phyloP scores from a whole-genome alignment of 768 basidiomycete species.

The Leccinum incarnatum region DNA sequence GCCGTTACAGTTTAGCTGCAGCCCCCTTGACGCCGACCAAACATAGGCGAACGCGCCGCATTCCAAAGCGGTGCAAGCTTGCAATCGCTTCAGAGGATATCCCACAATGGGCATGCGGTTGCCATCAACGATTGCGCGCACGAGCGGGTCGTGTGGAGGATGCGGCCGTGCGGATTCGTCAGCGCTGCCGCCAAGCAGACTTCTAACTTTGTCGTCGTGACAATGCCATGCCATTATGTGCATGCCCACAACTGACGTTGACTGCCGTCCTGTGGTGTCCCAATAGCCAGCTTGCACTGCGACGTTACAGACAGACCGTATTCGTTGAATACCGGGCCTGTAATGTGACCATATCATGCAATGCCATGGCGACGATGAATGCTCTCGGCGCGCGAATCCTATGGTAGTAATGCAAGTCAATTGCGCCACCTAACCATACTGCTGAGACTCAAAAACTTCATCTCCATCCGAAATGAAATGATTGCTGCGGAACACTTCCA shows the following conservation, averaged over 20 bases:
- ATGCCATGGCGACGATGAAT: not conserved
- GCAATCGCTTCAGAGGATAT: not conserved
- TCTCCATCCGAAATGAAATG: not conserved
- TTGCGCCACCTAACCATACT: too few relatives aligned
- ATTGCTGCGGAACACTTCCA: constrained; percentile 15
- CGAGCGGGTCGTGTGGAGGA: not conserved
- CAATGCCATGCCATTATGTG: not conserved
- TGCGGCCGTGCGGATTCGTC: not conserved
- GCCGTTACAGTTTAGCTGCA: too few relatives aligned
- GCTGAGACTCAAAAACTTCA: not conserved
- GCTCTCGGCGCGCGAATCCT: not conserved
- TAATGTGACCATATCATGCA: not conserved
- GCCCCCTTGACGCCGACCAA: not conserved
- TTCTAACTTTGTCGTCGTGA: not conserved
- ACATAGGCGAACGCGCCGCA: not conserved
- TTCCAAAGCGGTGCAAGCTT: not conserved
- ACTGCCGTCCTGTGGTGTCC: not conserved
- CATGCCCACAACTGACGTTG: not conserved
- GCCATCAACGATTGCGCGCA: not conserved
- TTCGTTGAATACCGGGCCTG: not conserved
- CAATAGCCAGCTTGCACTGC: not conserved
- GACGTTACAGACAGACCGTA: not conserved
- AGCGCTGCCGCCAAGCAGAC: not conserved
- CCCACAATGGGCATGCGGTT: not conserved
- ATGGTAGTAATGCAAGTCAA: too few relatives aligned